Evolutionary conservation across 2,329 filamentous ascomycete species (phyloP).

Genomic region (Calonectria hawksworthii): DNA sequence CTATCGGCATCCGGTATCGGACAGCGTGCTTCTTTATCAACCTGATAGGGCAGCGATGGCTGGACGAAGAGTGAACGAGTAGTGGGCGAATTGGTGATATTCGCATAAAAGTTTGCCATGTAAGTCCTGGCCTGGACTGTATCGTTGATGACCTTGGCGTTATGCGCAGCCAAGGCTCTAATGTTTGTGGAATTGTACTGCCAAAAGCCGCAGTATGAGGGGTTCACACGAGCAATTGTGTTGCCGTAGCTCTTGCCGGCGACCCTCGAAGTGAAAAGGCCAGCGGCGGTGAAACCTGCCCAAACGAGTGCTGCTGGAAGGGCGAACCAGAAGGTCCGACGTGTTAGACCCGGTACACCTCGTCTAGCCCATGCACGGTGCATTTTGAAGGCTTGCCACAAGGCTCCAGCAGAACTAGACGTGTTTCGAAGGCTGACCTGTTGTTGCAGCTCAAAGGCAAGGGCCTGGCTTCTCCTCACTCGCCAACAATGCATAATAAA

Average conservation of each 20-base stretch:
- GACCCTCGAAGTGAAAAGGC: neutral
- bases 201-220: neutral
- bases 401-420: neutral
- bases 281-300: neutral
- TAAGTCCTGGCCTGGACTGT: neutral
- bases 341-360: neutral
- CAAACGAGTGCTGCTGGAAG: neutral
- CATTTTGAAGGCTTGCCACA: neutral
- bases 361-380: neutral
- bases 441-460: neutral
- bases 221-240: neutral
- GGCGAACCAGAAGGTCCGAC: neutral
- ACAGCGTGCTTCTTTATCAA: neutral
- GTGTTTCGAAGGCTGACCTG: constrained; percentile 6
- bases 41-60: neutral
- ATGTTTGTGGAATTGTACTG: neutral
- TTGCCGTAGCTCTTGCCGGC: neutral
- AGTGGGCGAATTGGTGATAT: neutral
- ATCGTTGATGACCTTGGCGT: neutral
- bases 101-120: neutral
- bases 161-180: neutral
- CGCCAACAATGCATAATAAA: neutral
- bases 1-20: neutral
- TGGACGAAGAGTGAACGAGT: neutral
- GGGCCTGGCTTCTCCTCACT: neutral